Evolutionary conservation across 148 eudicot genomes (phyloP).

Genomic region (Polygonum aviculare): DNA sequence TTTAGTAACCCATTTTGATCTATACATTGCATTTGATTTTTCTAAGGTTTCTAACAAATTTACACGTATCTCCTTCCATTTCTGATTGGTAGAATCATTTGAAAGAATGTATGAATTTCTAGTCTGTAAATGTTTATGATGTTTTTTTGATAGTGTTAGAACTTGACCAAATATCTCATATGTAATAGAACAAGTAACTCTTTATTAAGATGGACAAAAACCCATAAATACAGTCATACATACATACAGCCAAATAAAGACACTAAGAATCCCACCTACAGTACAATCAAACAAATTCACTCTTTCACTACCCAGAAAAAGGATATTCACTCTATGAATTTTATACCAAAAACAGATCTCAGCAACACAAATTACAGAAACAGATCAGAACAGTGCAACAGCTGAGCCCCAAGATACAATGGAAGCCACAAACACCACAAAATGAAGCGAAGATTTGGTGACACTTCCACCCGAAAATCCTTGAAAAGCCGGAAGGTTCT

Average conservation of each 20-base stretch:
- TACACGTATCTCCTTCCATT: too few relatives aligned
- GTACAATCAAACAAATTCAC: not conserved
- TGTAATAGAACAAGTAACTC: not conserved
- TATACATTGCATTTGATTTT: too few relatives aligned
- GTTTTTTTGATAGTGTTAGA: not conserved
- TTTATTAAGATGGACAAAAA: slow-evolving; percentile 1
- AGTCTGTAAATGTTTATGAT: too few relatives aligned
- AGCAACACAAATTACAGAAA: slow-evolving; percentile 6
- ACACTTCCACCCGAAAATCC: slow-evolving; percentile 26
- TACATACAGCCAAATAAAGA: not conserved
- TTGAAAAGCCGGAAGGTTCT: slow-evolving; percentile 16
- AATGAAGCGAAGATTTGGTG: slow-evolving; percentile 14
- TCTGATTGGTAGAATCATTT: too few relatives aligned
- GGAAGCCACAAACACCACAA: slow-evolving; percentile 18
- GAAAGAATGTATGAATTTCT: too few relatives aligned
- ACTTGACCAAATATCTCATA: not conserved
- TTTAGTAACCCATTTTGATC: not conserved
- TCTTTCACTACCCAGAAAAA: not conserved
- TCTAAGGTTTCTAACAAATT: too few relatives aligned
- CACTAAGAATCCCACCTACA: not conserved
- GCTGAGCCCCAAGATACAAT: slow-evolving; percentile 17
- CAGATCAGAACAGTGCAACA: slow-evolving; percentile 20
- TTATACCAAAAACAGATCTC: not conserved
- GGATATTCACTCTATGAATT: not conserved
- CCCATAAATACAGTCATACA: not conserved